Evolutionary conservation across 1,284 basidiomycete genomes (phyloP), one percentile per base, ranked within the genome.

Genomic region (Fomes fomentarius): DNA sequence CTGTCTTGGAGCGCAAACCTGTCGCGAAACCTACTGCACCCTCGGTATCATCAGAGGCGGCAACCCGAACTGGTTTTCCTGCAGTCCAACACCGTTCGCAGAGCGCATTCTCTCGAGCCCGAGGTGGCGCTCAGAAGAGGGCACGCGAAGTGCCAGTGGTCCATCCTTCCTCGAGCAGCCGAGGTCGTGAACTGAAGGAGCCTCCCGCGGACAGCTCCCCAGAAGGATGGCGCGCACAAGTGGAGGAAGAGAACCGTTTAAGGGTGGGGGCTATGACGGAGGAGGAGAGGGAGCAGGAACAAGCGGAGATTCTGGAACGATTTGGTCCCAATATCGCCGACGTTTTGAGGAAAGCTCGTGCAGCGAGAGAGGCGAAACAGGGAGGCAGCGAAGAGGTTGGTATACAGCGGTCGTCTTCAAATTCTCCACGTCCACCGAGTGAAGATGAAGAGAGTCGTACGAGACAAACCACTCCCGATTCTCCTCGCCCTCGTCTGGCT

Each of bases 321-420:
- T 88, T 93, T 70, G 91, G 91, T 0, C 65, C 78, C 0, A 79
- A 78, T 26, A 74, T 91, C 25, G 77, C 78, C 9, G 85, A 85
- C 35, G 73, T 87, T 2, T 62, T 94, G 60, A 76, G 74, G 58
- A 81, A 75, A 39, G 76, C 77, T 21, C 74, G 82, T 58, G 77
- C 75, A 51, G 61, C 56, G 4, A 63, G 56, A 52, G 67, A 58
- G 14, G 46, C 58, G n/a, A 57, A 64, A 45, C 48, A 52, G 28
- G 45, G 28, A 43, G 47, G 22, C 21, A 34, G 15, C 10, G 42
- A 54, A 35, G 49, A 50, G 59, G 57, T 42, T 56, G 50, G 50
- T 61, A 50, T 35, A 26, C 33, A 40, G 30, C 43, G 48, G 14
- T 42, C 54, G 19, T 37, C 53, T 25, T 47, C 56, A 33, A 52